Evolutionary conservation across 2,329 filamentous ascomycete genomes (phyloP).

Genomic region (Pyrenophora seminiperda): DNA sequence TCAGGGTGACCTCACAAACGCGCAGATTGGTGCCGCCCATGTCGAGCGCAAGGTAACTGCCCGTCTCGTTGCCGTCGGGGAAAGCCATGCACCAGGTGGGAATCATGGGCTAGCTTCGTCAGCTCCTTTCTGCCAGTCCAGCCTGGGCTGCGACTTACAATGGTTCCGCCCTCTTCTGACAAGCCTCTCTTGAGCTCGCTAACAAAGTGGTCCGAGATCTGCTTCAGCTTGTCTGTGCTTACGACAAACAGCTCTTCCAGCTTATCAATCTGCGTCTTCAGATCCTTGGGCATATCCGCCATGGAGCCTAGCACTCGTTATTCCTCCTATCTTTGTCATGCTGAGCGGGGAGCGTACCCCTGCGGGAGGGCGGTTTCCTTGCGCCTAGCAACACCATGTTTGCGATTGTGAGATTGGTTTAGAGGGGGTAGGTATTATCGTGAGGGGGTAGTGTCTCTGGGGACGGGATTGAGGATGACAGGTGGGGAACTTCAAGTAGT

Average conservation of each 20-base stretch:
- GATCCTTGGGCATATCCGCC: constrained; percentile 85
- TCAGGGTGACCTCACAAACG: constrained; percentile 91
- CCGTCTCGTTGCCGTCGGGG: constrained; percentile 84
- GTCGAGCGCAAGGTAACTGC: constrained; percentile 86
- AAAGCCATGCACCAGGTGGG: constrained; percentile 95
- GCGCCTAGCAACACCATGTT: constrained; percentile 70
- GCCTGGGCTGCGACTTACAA: constrained; percentile 67
- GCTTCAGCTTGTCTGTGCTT: constrained; percentile 78
- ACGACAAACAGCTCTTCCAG: constrained; percentile 87
- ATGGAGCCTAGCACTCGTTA: constrained; percentile 71
- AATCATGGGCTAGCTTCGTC: constrained; percentile 79
- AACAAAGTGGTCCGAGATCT: constrained; percentile 88
- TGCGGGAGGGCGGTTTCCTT: constrained; percentile 69
- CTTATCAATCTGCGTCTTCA: constrained; percentile 78
- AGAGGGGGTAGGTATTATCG: constrained; percentile 6
- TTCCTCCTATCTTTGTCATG: constrained; percentile 15
- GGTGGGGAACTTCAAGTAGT: constrained; percentile 10
- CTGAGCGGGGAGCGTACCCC: constrained; percentile 63
- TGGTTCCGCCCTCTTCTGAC: constrained; percentile 85
- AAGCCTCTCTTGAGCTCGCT: constrained; percentile 86
- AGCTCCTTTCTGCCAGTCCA: constrained; percentile 87
- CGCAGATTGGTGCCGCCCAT: constrained; percentile 97
- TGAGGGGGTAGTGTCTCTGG: neutral
- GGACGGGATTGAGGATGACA: constrained; percentile 4
- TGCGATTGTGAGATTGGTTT: constrained; percentile 25